Base-by-base conservation (phyloP, 495 filamentous ascomycete genomes). In the Staphylotrichum longicolle region DNA sequence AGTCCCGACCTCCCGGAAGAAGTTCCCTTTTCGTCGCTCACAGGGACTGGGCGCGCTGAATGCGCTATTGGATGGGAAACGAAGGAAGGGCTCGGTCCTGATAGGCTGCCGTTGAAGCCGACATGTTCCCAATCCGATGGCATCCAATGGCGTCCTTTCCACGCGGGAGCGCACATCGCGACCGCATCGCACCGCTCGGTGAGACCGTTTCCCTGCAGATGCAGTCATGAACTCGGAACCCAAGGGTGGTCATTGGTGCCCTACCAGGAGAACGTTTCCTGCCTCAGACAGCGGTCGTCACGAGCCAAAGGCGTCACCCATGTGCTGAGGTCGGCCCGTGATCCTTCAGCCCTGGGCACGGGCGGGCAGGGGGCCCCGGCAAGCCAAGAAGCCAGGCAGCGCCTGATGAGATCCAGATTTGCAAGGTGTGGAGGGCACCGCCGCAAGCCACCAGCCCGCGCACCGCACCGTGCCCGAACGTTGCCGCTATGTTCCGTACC, bases 51-150 rank as follows among this genome's bases (percentile, higher is more conserved):
- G 2, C n/a, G 48, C 10, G 59, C 42, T 50, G 59, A 35, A 40
- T 32, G 39, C 49, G 45, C 49, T 53, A 62, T 62, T 62, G 60
- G 60, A 42, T 33, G 52, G 52, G 45, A 56, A 55, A 62, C 60
- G 60, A 62, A 27, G 33, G 15, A 7, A 37, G 30, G 2, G 20
- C 39, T 32, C n/a, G 51, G 58, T 30, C 32, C 14, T 47, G 58
- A 54, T 46, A 60, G 41, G 58, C 49, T 54, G 49, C 34, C 33
- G n/a, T 45, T 39, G n/a, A 37, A 9, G 45, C 10, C 27, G 49
- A 20, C 33, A 15, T 27, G 20, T 27, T 30, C 47, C 39, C 32
- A 46, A 8, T 34, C 42, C 50, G 30, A 47, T 35, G 49, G 47
- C 47, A 14, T 2, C 50, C 50, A 46, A 60, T 39, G 37, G 37